These are phyloP conservation scores for Cryptococcus amylolentus DNA, from an alignment of 1,284 basidiomycete species.

Conservation along the genomic window DNA sequence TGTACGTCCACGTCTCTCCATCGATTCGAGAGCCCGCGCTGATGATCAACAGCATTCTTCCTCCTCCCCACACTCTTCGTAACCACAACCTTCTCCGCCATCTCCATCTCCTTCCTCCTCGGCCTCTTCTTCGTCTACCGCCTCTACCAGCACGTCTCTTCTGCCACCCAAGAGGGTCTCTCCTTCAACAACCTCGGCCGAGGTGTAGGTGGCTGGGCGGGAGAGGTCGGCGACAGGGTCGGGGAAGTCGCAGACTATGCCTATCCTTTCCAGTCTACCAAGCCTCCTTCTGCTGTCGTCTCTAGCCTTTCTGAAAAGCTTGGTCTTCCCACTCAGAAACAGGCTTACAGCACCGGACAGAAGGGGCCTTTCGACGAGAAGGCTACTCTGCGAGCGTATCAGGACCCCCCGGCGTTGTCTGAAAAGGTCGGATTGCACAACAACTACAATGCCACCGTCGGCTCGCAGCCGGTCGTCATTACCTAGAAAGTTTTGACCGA, in stretches of 20 bases:
- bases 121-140: conserved; percentile 40
- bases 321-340: too few species aligned
- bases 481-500: too few species aligned
- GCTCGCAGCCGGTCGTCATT: too few species aligned
- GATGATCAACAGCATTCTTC: conserved; percentile 8
- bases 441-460: too few species aligned
- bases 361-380: too few species aligned
- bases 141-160: conserved; percentile 35
- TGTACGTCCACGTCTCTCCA: conserved; percentile 13
- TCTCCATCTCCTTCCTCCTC: conserved; percentile 27
- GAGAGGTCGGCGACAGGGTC: conserved; percentile 27
- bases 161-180: conserved; percentile 2
- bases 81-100: conserved; percentile 28
- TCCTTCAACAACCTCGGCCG: neutral
- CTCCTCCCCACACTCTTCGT: conserved; percentile 38
- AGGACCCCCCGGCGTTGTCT: too few species aligned
- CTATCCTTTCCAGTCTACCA: too few species aligned
- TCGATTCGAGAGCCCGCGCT: neutral
- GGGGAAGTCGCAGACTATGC: neutral
- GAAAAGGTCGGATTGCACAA: too few species aligned
- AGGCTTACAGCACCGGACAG: too few species aligned
- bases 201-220: conserved; percentile 24
- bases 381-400: too few species aligned
- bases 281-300: too few species aligned
- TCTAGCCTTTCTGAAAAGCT: too few species aligned